A percentile compares a stretch with the other conserved stretches of the same genome.
These are phyloP conservation scores for Colletotrichum ledebouriae DNA, from an alignment of 2,329 filamentous ascomycete genomes.

Conservation along the genomic window DNA sequence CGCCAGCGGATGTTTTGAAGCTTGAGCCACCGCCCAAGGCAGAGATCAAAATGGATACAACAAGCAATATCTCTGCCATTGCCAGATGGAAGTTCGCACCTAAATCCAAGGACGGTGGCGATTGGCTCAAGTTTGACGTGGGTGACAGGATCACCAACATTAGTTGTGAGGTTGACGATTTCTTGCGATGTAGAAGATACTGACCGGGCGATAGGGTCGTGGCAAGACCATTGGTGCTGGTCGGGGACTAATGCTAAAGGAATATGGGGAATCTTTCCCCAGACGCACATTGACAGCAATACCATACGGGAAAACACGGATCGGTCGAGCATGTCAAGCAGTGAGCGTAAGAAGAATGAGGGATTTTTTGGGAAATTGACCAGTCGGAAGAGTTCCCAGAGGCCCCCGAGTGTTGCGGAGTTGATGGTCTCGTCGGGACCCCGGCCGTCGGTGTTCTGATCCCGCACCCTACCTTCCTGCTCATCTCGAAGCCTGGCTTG, in stretches of 20 bases:
- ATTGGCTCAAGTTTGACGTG: conserved; percentile 74
- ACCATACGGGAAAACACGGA: conserved; percentile 57
- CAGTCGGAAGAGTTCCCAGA: conserved; percentile 48
- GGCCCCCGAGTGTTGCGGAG: conserved; percentile 52
- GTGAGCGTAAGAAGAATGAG: conserved; percentile 52
- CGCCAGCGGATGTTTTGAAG: conserved; percentile 63
- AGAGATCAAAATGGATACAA: conserved; percentile 61
- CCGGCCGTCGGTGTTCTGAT: conserved; percentile 26
- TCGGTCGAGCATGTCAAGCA: conserved; percentile 50
- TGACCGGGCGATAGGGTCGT: conserved; percentile 52
- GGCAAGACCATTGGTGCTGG: conserved; percentile 69
- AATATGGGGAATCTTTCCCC: conserved; percentile 67
- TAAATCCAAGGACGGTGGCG: conserved; percentile 55
- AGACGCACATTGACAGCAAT: conserved; percentile 61
- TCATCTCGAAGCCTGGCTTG: no score
- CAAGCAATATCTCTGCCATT: conserved; percentile 62
- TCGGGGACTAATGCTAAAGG: conserved; percentile 65
- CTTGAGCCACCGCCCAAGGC: conserved; percentile 61
- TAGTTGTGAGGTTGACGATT: conserved; percentile 59
- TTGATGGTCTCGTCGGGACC: conserved; percentile 26
- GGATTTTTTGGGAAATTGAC: conserved; percentile 54
- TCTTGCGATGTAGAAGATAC: conserved; percentile 1
- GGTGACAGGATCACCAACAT: conserved; percentile 77
- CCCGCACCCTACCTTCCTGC: no score
- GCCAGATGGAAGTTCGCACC: conserved; percentile 67